Evolutionary conservation across 1,139 yeast species (phyloP).

Genomic region (Suhomyces panamericanus): DNA sequence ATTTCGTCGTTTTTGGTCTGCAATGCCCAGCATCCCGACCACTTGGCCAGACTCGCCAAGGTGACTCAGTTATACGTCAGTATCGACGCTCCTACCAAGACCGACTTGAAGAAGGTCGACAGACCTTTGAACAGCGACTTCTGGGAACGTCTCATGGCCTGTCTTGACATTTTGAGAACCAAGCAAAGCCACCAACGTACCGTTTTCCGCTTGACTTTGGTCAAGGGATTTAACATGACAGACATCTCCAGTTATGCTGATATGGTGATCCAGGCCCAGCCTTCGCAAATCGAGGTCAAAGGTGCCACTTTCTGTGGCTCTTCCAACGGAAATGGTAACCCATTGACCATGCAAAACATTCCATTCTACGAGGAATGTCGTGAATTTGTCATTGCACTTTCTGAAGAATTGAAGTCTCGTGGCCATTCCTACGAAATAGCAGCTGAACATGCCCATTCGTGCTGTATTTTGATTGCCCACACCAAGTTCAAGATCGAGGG

Average conservation of each 20-base stretch:
- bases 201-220: constrained; percentile 85
- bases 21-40: constrained; percentile 94
- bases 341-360: constrained; percentile 91
- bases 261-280: constrained; percentile 76
- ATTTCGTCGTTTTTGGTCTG: constrained; percentile 89
- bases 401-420: constrained; percentile 56
- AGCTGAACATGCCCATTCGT: constrained; percentile 94
- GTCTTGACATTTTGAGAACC: constrained; percentile 77
- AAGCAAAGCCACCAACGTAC: constrained; percentile 81
- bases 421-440: constrained; percentile 79
- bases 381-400: constrained; percentile 63
- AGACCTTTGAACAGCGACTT: constrained; percentile 87
- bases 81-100: constrained; percentile 86
- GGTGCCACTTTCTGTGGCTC: constrained; percentile 96
- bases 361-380: constrained; percentile 93
- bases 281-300: constrained; percentile 88
- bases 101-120: constrained; percentile 78
- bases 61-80: constrained; percentile 92
- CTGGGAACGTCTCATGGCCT: constrained; percentile 84
- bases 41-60: constrained; percentile 62
- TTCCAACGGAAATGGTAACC: constrained; percentile 75
- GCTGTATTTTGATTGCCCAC: constrained; percentile 85
- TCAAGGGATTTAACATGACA: constrained; percentile 86
- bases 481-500: constrained; percentile 66
- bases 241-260: constrained; percentile 88